Conservation (phyloP, 108 stramenopile species). For the Seminavis robusta region DNA sequence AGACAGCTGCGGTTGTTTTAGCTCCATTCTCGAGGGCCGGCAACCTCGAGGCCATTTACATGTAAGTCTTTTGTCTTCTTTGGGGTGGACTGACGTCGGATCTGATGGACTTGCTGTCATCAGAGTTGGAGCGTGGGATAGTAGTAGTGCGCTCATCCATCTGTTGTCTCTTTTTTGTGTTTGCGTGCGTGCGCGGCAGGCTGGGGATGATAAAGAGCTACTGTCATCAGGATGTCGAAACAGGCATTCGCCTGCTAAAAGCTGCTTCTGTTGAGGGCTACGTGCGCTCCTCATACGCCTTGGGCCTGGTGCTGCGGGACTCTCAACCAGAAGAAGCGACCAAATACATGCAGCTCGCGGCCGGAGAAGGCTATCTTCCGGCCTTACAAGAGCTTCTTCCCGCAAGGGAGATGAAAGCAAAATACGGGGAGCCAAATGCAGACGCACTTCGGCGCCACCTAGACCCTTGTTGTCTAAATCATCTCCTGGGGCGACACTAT, state of each 20-base stretch:
- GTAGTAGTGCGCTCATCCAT: background rate
- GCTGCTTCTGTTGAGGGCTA: slow-evolving; percentile 53
- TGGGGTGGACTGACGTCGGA: background rate
- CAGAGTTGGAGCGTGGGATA: background rate
- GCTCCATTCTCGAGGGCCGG: slow-evolving; percentile 58
- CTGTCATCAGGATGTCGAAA: slow-evolving; percentile 67
- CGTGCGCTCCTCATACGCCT: slow-evolving; percentile 60
- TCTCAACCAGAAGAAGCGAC: slow-evolving; percentile 51
- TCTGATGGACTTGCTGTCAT: background rate
- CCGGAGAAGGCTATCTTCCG: slow-evolving; percentile 49
- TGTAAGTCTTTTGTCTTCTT: slow-evolving; percentile 56
- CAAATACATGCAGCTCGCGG: slow-evolving; percentile 52
- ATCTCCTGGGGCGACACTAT: slow-evolving; percentile 64
- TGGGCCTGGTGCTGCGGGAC: slow-evolving; percentile 79
- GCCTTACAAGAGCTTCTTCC: slow-evolving; percentile 71
- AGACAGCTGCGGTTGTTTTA: slow-evolving; percentile 31
- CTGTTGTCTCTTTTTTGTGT: background rate
- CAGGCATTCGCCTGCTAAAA: slow-evolving; percentile 63
- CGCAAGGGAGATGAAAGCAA: slow-evolving; percentile 60
- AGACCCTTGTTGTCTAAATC: slow-evolving; percentile 69
- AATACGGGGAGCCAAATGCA: slow-evolving; percentile 72
- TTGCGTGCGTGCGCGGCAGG: too few relatives aligned
- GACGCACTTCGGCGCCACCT: slow-evolving; percentile 52
- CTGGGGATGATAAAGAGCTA: slow-evolving; percentile 78
- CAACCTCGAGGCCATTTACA: slow-evolving; percentile 77